Percentiles rank a stretch among this genome's conserved stretches.
Evolutionary conservation across 345 rosid genomes (phyloP).

Genomic region (Salix dunnii): DNA sequence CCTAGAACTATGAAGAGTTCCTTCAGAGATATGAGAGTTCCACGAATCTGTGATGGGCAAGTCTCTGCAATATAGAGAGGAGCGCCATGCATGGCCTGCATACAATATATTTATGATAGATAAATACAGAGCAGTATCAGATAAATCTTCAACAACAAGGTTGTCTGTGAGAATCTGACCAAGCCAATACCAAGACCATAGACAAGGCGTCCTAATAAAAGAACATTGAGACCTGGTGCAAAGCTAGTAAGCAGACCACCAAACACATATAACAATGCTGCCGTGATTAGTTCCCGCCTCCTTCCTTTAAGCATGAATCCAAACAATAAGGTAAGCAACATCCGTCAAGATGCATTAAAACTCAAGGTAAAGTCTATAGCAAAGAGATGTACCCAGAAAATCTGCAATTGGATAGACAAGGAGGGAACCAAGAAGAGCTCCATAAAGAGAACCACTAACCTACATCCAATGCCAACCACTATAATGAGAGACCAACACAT

Average conservation of each 20-base stretch:
- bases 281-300: slow-evolving; percentile 75
- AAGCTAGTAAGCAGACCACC: slow-evolving; percentile 58
- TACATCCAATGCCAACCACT: slow-evolving; percentile 29
- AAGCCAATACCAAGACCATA: slow-evolving; percentile 89
- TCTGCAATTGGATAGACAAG: slow-evolving; percentile 84
- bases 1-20: slow-evolving; percentile 92
- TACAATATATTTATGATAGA: slow-evolving; percentile 3
- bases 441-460: slow-evolving; percentile 97
- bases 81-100: slow-evolving; percentile 98
- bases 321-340: slow-evolving; percentile 12
- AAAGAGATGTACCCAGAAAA: slow-evolving; percentile 62
- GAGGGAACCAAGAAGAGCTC: slow-evolving; percentile 88
- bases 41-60: slow-evolving; percentile 94
- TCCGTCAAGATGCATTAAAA: background rate
- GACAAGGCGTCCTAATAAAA: slow-evolving; percentile 74
- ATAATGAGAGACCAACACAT: background rate
- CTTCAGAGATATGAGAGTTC: slow-evolving; percentile 85
- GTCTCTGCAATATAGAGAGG: slow-evolving; percentile 97
- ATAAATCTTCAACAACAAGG: background rate
- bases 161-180: slow-evolving; percentile 46
- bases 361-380: background rate
- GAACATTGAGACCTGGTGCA: slow-evolving; percentile 69
- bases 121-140: background rate
- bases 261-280: slow-evolving; percentile 54
- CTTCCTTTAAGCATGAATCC: slow-evolving; percentile 50